These are phyloP conservation scores for Rhododendron ovatum DNA, from an alignment of 148 eudicot genomes.

Conservation along the genomic window DNA sequence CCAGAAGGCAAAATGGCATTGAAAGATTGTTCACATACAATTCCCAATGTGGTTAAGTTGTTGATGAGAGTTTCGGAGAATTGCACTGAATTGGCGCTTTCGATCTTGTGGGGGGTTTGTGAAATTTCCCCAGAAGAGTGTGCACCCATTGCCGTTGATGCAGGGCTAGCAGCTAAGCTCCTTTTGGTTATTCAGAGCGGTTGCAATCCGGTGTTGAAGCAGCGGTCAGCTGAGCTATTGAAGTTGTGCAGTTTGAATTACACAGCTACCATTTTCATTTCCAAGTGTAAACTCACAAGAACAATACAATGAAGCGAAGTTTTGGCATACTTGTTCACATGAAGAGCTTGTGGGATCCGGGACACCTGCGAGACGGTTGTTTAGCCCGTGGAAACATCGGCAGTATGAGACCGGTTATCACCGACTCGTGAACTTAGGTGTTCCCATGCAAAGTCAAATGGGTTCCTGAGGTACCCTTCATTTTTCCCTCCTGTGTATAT, in stretches of 20 bases:
- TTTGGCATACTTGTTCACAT: background rate
- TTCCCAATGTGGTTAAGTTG: slow-evolving; percentile 53
- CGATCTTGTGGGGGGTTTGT: slow-evolving; percentile 65
- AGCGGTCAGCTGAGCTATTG: slow-evolving; percentile 75
- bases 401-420: background rate
- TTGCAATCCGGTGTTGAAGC: slow-evolving; percentile 67
- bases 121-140: slow-evolving; percentile 72
- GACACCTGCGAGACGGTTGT: background rate
- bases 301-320: slow-evolving; percentile 53
- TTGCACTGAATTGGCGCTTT: slow-evolving; percentile 68
- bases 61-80: slow-evolving; percentile 74
- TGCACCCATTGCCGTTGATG: slow-evolving; percentile 66
- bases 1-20: slow-evolving; percentile 58
- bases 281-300: slow-evolving; percentile 92
- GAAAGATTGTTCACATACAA: slow-evolving; percentile 49
- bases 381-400: background rate
- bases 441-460: background rate
- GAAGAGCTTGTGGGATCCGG: background rate
- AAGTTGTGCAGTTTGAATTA: slow-evolving; percentile 81
- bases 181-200: slow-evolving; percentile 86
- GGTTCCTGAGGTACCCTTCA: background rate
- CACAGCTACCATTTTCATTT: slow-evolving; percentile 62
- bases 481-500: slow-evolving; percentile 6
- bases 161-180: slow-evolving; percentile 81
- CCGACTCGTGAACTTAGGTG: background rate